phyloP scores from a whole-genome alignment of 768 basidiomycete genomes.

The Tulasnella sp. region DNA sequence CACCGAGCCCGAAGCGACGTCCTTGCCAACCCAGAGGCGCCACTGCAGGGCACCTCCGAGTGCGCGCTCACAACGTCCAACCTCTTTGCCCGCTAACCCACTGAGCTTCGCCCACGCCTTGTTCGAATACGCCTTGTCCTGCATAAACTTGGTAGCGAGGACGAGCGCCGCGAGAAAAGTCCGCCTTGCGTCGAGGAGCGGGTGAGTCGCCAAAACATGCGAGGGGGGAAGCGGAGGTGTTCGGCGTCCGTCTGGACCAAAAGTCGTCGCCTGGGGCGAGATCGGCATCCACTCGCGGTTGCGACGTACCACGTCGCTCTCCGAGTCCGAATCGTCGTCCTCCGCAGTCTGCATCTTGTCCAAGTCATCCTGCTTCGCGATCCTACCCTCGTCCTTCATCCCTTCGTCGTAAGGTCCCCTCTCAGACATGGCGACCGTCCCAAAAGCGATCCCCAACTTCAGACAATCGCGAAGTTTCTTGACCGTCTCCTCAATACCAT shows the following conservation, averaged over 20 bases:
- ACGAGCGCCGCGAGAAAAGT: conserved; percentile 82
- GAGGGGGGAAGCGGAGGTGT: conserved; percentile 44
- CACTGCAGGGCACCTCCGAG: conserved; percentile 77
- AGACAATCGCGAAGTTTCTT: conserved; percentile 10
- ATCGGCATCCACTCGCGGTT: conserved; percentile 1
- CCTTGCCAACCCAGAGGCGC: conserved; percentile 88
- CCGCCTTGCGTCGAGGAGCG: conserved; percentile 76
- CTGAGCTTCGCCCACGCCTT: conserved; percentile 89
- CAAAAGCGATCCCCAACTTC: conserved; percentile 7
- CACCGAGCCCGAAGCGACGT: conserved; percentile 22
- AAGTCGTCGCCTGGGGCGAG: background rate
- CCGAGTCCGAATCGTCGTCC: background rate
- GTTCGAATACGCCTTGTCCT: conserved; percentile 89
- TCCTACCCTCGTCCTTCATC: conserved; percentile 14
- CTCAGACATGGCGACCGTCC: conserved; percentile 9
- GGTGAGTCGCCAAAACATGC: conserved; percentile 23
- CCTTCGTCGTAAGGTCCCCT: conserved; percentile 16
- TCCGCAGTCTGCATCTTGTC: background rate
- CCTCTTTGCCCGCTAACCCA: conserved; percentile 75
- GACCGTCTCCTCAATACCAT: conserved; percentile 38
- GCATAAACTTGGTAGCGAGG: conserved; percentile 81
- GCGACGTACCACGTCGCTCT: background rate
- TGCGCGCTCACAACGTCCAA: conserved; percentile 78
- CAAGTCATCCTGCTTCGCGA: conserved; percentile 1
- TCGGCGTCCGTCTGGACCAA: conserved; percentile 13